phyloP scores from a whole-genome alignment of 169 alveolate genomes.

The Cytauxzoon felis region DNA sequence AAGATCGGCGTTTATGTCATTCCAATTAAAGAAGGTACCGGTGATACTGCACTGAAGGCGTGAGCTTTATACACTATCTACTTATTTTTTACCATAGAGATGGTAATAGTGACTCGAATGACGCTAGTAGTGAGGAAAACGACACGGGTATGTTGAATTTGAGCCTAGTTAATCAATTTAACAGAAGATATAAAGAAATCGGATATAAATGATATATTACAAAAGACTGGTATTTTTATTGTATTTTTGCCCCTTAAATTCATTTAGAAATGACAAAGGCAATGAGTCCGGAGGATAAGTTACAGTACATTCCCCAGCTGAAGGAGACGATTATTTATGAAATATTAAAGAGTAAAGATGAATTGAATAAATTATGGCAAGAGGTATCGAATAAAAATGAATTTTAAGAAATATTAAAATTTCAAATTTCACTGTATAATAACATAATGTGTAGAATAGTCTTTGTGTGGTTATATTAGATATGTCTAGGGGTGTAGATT shows the following conservation, averaged over 20 bases:
- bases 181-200: constrained; percentile 11
- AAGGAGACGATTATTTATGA: constrained; percentile 58
- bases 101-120: neutral
- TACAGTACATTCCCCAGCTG: constrained; percentile 57
- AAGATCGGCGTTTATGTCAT: constrained; percentile 61
- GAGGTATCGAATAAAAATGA: constrained; percentile 9
- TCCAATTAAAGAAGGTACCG: constrained; percentile 4
- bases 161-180: neutral
- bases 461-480: neutral
- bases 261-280: constrained; percentile 57
- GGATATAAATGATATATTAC: constrained; percentile 17
- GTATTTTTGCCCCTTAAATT: neutral
- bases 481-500: neutral
- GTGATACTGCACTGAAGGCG: neutral
- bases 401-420: neutral
- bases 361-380: constrained; percentile 21
- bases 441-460: too few relatives aligned
- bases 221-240: constrained; percentile 35
- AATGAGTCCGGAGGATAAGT: constrained; percentile 64
- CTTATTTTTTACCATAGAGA: neutral
- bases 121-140: neutral
- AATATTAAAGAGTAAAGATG: constrained; percentile 39
- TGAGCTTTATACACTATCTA: neutral
- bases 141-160: neutral
- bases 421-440: too few relatives aligned